Conservation (phyloP, 2,329 filamentous ascomycete genomes). For the Epichloe hybrida region DNA sequence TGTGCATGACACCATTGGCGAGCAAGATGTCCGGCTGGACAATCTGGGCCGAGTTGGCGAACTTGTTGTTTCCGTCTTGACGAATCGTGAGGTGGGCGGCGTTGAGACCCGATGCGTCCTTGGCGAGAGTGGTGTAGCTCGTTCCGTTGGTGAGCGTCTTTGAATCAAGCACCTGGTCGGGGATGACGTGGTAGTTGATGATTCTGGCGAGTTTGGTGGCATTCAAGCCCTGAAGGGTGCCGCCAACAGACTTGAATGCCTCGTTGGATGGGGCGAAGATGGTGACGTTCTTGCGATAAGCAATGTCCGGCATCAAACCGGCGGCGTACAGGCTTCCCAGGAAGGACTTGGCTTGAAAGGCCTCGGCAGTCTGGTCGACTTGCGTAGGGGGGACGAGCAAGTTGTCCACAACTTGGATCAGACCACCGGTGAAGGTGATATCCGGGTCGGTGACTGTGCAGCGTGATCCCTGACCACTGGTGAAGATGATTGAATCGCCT, state of each 20-base stretch:
- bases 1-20: constrained; percentile 44
- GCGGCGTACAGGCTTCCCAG: constrained; percentile 20
- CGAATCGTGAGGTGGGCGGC: constrained; percentile 21
- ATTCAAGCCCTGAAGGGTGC: constrained; percentile 32
- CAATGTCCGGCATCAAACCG: constrained; percentile 25
- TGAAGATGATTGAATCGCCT: constrained; percentile 30
- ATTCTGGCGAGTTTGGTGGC: constrained; percentile 34
- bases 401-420: constrained; percentile 39
- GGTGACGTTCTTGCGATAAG: constrained; percentile 34
- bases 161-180: constrained; percentile 39
- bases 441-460: constrained; percentile 29
- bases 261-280: constrained; percentile 50
- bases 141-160: constrained; percentile 21
- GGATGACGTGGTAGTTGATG: constrained; percentile 52
- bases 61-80: constrained; percentile 30
- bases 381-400: constrained; percentile 33
- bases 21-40: constrained; percentile 38
- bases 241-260: constrained; percentile 45
- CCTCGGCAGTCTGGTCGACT: constrained; percentile 35
- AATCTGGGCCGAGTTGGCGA: constrained; percentile 39
- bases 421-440: constrained; percentile 32
- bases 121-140: constrained; percentile 21
- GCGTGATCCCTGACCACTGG: constrained; percentile 33
- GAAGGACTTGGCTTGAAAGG: constrained; percentile 30
- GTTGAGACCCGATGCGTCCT: constrained; percentile 26